Conservation (phyloP, 345 rosid species). For the Microthlaspi erraticum region DNA sequence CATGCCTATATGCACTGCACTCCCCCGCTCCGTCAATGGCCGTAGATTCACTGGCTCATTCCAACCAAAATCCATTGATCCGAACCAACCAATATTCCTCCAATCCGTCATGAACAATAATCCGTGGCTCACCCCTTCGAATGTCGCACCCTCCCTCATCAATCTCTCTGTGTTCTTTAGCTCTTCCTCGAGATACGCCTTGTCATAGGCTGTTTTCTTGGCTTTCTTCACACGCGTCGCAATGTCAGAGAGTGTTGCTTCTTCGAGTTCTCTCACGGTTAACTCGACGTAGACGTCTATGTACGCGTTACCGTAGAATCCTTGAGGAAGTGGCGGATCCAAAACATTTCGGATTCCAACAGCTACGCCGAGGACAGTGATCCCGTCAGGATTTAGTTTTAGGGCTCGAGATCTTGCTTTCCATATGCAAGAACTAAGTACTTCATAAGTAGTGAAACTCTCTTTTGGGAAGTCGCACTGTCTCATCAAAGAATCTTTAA, state of each 20-base stretch:
- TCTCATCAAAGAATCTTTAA: not conserved
- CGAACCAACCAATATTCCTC: conserved; percentile 39
- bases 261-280: conserved; percentile 45
- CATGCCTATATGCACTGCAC: not conserved
- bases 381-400: conserved; percentile 46
- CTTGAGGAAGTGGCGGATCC: conserved; percentile 49
- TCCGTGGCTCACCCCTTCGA: conserved; percentile 42
- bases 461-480: conserved; percentile 4
- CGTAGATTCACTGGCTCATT: conserved; percentile 44
- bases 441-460: conserved; percentile 52
- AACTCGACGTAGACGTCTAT: conserved; percentile 38
- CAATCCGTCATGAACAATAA: conserved; percentile 48
- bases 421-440: conserved; percentile 51
- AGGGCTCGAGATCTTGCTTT: conserved; percentile 51
- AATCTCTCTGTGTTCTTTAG: conserved; percentile 39
- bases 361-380: conserved; percentile 39
- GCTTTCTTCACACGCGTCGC: conserved; percentile 39
- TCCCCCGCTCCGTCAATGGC: conserved; percentile 10
- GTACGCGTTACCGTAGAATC: conserved; percentile 54
- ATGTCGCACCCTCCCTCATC: not conserved
- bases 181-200: not conserved
- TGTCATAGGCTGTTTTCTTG: conserved; percentile 25
- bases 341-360: conserved; percentile 46
- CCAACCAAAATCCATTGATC: conserved; percentile 54
- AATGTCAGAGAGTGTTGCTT: conserved; percentile 38